phyloP scores from a whole-genome alignment of 306 rosid species.

The Prunus mira region DNA sequence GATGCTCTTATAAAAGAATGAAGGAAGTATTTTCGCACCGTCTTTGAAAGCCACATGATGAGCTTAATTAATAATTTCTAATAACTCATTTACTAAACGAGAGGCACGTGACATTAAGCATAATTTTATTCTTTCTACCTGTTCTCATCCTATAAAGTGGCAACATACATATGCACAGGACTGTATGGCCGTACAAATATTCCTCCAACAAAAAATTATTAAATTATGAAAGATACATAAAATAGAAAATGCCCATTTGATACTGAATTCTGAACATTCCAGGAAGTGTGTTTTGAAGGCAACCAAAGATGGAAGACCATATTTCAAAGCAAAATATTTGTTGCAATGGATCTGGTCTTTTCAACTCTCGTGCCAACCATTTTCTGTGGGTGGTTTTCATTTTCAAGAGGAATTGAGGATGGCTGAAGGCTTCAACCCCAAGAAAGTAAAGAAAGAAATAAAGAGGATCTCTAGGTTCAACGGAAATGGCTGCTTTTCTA shows the following conservation, averaged over 20 bases:
- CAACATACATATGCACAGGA: neutral
- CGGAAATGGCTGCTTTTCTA: neutral
- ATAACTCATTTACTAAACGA: neutral
- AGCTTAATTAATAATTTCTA: neutral
- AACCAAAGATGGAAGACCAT: slow-evolving; percentile 6
- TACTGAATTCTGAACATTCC: slow-evolving; percentile 1
- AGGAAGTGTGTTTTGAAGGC: neutral
- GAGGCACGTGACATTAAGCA: slow-evolving; percentile 10
- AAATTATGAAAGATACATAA: neutral
- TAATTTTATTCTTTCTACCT: slow-evolving; percentile 2
- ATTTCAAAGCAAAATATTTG: slow-evolving; percentile 5
- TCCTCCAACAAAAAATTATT: neutral
- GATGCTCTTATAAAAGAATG: too few relatives aligned
- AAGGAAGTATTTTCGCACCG: neutral
- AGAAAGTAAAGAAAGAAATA: neutral
- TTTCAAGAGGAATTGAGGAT: neutral
- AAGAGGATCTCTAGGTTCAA: neutral
- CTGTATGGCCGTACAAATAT: neutral
- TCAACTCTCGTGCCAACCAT: neutral
- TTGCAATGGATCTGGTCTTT: slow-evolving; percentile 10
- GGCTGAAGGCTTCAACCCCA: neutral
- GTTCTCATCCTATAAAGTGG: neutral
- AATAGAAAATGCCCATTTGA: neutral
- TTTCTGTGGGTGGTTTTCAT: neutral
- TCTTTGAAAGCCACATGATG: slow-evolving; percentile 14